phyloP scores from a whole-genome alignment of 177 flowering plant genomes.

The Telopea speciosissima region DNA sequence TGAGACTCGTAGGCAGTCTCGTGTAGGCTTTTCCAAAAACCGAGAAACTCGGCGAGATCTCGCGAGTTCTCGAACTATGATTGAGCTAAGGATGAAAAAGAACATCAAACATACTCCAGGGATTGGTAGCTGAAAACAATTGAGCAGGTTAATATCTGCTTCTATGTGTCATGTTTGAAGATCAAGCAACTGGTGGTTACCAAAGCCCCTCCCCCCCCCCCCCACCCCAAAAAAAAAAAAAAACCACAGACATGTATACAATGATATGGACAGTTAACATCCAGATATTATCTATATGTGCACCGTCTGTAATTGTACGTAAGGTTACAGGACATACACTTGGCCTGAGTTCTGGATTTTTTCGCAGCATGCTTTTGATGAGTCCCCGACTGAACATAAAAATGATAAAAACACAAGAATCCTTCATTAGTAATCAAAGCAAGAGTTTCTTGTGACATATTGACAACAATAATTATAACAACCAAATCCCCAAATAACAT shows the following conservation, averaged over 20 bases:
- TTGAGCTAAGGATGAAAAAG: background rate
- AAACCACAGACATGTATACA: background rate
- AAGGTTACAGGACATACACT: slow-evolving; percentile 55
- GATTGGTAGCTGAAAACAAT: background rate
- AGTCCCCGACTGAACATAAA: slow-evolving; percentile 66
- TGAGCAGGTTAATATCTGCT: slow-evolving; percentile 1
- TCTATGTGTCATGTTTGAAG: background rate
- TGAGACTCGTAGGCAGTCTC: too few species aligned
- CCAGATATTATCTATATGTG: background rate
- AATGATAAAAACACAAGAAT: slow-evolving; percentile 2
- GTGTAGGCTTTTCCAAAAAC: too few species aligned
- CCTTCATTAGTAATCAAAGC: background rate
- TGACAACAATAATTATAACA: background rate
- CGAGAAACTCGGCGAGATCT: too few species aligned
- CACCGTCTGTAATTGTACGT: background rate
- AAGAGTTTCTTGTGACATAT: background rate
- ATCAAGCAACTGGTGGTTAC: background rate
- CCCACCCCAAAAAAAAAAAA: too few species aligned
- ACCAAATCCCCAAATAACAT: background rate
- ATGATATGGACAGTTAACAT: background rate
- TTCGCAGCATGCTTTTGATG: slow-evolving; percentile 88
- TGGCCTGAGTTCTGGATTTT: slow-evolving; percentile 88
- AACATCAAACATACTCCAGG: background rate
- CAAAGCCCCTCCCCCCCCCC: background rate
- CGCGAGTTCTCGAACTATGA: too few species aligned